Evolutionary conservation across 2,329 filamentous ascomycete species (phyloP).

Genomic region (Coniochaeta prunicola): DNA sequence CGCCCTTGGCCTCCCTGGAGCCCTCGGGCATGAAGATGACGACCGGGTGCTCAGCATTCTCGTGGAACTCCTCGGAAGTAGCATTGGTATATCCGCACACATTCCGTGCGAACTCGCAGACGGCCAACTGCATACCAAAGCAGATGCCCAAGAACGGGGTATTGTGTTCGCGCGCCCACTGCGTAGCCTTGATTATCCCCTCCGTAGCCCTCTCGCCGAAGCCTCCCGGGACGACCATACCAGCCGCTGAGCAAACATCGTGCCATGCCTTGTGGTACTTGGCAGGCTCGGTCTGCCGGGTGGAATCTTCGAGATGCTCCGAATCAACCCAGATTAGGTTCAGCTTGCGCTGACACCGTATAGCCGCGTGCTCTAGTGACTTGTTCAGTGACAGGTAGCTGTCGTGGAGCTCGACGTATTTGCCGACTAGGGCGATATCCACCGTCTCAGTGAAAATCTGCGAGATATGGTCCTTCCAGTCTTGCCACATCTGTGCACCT

Average conservation of each 20-base stretch:
- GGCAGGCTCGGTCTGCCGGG: conserved; percentile 54
- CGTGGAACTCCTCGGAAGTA: conserved; percentile 48
- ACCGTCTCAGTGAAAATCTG: conserved; percentile 64
- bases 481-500: conserved; percentile 65
- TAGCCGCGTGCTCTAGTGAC: conserved; percentile 82
- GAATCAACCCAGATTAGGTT: conserved; percentile 81
- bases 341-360: conserved; percentile 75
- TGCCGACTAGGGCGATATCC: conserved; percentile 81
- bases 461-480: conserved; percentile 65
- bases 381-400: conserved; percentile 74
- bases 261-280: conserved; percentile 85
- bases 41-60: conserved; percentile 28
- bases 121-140: conserved; percentile 86
- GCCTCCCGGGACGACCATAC: conserved; percentile 61
- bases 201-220: conserved; percentile 78
- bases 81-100: conserved; percentile 56
- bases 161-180: conserved; percentile 77
- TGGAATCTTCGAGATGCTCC: conserved; percentile 68
- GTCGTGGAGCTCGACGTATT: conserved; percentile 81
- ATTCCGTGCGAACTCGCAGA: conserved; percentile 80
- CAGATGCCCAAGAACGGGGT: conserved; percentile 85
- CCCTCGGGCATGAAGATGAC: conserved; percentile 2
- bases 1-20: conserved; percentile 55
- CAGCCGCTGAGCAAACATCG: conserved; percentile 60
- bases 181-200: conserved; percentile 84